Base-by-base conservation (phyloP, 2,329 filamentous ascomycete species). In the Bisporella sp. region DNA sequence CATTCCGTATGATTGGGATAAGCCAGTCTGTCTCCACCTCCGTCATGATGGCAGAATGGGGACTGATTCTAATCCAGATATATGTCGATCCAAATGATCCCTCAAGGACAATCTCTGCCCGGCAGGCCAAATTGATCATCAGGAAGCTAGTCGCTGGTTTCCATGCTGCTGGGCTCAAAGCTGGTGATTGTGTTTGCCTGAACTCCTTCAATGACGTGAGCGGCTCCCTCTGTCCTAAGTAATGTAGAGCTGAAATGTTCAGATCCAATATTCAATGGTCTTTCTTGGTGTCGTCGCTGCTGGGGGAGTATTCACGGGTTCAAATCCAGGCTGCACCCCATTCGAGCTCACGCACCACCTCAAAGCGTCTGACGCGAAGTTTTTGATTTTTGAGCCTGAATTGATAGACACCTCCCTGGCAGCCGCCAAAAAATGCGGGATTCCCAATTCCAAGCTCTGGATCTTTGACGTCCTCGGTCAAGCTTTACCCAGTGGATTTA, bases 171-270 rank as follows among this genome's bases (percentile, higher is more conserved):
- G 62, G 61, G 0, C 46, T 64, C 13, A 51, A 58, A 41, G 56
- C 56, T 31, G 60, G 59, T 31, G 62, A 64, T 49, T 64, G 62
- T 46, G 59, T 63, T 6, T 64, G 62, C 39, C 47, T 64, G 33
- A 48, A 59, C 46, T 62, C 59, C 9, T 64, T 62, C 48, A 64
- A 64, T 50, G 59, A 64, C 53, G 60, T 64, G 51, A 41, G 54
- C 30, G 11, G n/a, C 7, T 7, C 43, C 9, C 5, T 4, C 5
- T 13, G 12, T 5, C 7, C 11, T 13, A 31, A 12, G 9, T 28
- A 33, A 49, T 39, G 39, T 31, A n/a, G n/a, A 6, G 31, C 32
- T 43, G 1, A 28, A 31, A 2, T 8, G 21, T 30, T n/a, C 13
- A 60, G 57, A 60, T 62, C 33, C 54, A 57, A 45, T 62, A 62